Evolutionary conservation across 2,329 filamentous ascomycete species (phyloP).

Genomic region (Sporothrix phasma): DNA sequence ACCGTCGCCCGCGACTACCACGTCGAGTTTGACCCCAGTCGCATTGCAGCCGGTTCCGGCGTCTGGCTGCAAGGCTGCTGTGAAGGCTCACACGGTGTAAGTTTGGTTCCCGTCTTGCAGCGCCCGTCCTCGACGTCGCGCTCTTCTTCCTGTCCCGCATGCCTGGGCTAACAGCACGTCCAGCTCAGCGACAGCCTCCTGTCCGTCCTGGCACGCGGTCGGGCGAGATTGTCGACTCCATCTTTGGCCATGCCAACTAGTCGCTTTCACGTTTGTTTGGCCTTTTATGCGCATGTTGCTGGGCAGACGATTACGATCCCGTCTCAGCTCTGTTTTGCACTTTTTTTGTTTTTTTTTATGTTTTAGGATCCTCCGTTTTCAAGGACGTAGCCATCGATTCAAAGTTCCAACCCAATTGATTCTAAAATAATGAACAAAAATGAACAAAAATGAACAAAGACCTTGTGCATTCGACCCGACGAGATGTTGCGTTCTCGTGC

Average conservation of each 20-base stretch:
- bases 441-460: background rate
- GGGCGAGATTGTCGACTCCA: slow-evolving; percentile 66
- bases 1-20: slow-evolving; percentile 68
- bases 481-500: too few species aligned
- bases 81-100: slow-evolving; percentile 82
- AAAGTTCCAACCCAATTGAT: too few species aligned
- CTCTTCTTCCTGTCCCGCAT: background rate
- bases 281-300: too few species aligned
- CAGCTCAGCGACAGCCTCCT: slow-evolving; percentile 73
- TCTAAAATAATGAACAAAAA: background rate
- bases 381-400: too few species aligned
- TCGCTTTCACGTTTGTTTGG: background rate
- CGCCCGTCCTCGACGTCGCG: slow-evolving; percentile 1
- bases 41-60: slow-evolving; percentile 63
- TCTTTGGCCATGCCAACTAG: slow-evolving; percentile 48
- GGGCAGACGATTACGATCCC: too few species aligned
- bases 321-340: too few species aligned
- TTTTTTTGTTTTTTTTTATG: background rate
- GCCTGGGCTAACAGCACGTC: slow-evolving; percentile 6
- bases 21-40: slow-evolving; percentile 57
- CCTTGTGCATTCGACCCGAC: too few species aligned
- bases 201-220: slow-evolving; percentile 65
- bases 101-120: slow-evolving; percentile 32
- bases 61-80: slow-evolving; percentile 93
- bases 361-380: too few species aligned